A percentile compares a stretch with the other conserved stretches of the same genome.
Conservation (phyloP, 257 asterid genomes). For the Thymus quinquecostatus region DNA sequence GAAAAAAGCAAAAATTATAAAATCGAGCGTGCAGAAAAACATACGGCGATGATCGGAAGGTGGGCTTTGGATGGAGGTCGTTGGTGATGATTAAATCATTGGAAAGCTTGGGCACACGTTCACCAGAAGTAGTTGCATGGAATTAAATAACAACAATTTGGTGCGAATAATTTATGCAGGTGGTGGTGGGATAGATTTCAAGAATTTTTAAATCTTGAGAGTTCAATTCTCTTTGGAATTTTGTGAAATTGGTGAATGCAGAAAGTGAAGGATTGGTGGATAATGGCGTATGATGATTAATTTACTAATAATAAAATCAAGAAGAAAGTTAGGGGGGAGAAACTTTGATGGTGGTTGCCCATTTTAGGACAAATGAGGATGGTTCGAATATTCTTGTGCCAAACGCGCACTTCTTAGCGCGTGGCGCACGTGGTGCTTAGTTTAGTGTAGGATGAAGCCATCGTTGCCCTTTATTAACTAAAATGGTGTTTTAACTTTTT, state of each 20-base stretch:
- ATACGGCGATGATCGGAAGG: slow-evolving; percentile 33
- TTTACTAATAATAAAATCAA: slow-evolving; percentile 11
- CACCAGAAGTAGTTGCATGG: slow-evolving; percentile 49
- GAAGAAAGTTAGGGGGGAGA: slow-evolving; percentile 21
- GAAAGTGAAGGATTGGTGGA: slow-evolving; percentile 31
- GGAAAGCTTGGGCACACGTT: slow-evolving; percentile 44
- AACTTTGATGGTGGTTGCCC: slow-evolving; percentile 39
- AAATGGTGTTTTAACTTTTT: too few relatives aligned
- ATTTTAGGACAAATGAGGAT: slow-evolving; percentile 11
- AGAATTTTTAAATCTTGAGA: not conserved
- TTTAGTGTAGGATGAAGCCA: too few relatives aligned
- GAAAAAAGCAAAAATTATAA: not conserved
- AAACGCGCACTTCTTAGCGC: slow-evolving; percentile 26
- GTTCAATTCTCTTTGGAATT: slow-evolving; percentile 12
- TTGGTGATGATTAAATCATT: slow-evolving; percentile 22
- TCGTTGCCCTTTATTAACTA: too few relatives aligned
- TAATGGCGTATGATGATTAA: slow-evolving; percentile 8
- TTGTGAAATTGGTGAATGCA: slow-evolving; percentile 25
- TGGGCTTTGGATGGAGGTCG: slow-evolving; percentile 32
- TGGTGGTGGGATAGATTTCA: not conserved
- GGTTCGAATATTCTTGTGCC: not conserved
- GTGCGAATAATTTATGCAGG: slow-evolving; percentile 16
- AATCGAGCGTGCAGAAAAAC: not conserved
- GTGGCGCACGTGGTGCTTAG: not conserved
- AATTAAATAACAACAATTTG: slow-evolving; percentile 31